phyloP scores from a whole-genome alignment of 23 red algal species.

The Gracilaria caudata region DNA sequence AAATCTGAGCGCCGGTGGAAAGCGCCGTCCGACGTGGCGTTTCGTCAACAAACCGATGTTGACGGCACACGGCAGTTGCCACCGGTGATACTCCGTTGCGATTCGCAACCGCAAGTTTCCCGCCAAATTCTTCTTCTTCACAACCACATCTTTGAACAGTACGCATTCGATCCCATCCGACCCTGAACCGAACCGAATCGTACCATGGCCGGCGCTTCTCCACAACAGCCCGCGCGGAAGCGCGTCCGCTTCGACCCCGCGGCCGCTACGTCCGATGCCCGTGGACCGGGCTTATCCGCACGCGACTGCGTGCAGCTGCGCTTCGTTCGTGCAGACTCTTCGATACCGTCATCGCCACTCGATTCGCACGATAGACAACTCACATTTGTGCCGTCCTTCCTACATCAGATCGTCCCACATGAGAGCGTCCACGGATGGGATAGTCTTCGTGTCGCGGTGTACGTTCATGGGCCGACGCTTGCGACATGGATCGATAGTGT shows the following conservation, averaged over 20 bases:
- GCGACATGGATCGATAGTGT: constrained; percentile 48
- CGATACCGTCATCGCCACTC: constrained; percentile 11
- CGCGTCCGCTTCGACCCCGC: constrained; percentile 57
- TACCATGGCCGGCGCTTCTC: constrained; percentile 7
- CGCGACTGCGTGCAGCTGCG: constrained; percentile 42
- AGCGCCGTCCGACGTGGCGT: background rate
- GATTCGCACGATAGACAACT: constrained; percentile 7
- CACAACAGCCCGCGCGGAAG: constrained; percentile 33
- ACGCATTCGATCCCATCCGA: background rate
- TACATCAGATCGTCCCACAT: constrained; percentile 70
- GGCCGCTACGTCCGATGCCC: background rate
- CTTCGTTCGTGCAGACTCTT: constrained; percentile 27
- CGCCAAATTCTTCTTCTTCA: constrained; percentile 21
- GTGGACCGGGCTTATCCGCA: background rate
- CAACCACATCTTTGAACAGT: background rate
- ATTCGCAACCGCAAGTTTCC: background rate
- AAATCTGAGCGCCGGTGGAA: constrained; percentile 8
- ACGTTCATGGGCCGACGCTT: constrained; percentile 35
- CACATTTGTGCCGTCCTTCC: constrained; percentile 36
- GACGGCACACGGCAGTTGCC: background rate
- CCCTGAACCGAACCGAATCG: background rate
- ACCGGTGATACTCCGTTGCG: background rate
- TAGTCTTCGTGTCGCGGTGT: constrained; percentile 28
- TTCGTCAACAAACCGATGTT: background rate
- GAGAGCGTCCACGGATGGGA: constrained; percentile 48